Evolutionary conservation across 2,329 filamentous ascomycete genomes (phyloP).

Genomic region (Triangularia verruculosa): DNA sequence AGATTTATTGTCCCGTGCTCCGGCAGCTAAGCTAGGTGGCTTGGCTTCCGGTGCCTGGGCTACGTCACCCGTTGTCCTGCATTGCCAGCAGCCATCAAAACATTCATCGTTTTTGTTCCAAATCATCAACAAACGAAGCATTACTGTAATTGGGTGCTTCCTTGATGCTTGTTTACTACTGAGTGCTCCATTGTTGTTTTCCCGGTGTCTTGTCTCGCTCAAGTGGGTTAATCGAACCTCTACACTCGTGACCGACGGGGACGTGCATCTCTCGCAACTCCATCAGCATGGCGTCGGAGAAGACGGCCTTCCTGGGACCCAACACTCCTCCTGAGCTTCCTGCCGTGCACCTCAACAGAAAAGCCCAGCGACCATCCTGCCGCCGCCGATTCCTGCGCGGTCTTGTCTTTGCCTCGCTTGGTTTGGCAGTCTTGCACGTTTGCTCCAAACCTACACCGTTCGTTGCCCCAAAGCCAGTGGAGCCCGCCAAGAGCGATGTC

Average conservation of each 20-base stretch:
- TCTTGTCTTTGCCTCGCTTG: not conserved
- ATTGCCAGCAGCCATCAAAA: not conserved
- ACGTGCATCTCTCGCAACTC: not conserved
- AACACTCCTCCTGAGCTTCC: not conserved
- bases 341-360: not conserved
- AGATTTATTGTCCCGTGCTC: not conserved
- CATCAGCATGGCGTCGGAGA: not conserved
- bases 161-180: not conserved
- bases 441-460: not conserved
- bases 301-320: not conserved
- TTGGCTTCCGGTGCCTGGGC: not conserved
- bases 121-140: not conserved
- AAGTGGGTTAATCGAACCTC: not conserved
- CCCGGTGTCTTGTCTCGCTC: not conserved
- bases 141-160: not conserved
- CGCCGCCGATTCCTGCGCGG: not conserved
- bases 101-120: not conserved
- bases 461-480: not conserved
- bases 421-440: not conserved
- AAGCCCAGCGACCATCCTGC: not conserved
- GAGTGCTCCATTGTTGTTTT: not conserved
- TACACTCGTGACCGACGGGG: not conserved
- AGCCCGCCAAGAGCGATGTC: constrained; percentile 24
- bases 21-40: no score
- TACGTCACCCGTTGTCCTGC: not conserved